Percentiles rank a stretch among this genome's conserved stretches.
Evolutionary conservation across 768 basidiomycete species (phyloP).

Genomic region (Daedalea quercina): DNA sequence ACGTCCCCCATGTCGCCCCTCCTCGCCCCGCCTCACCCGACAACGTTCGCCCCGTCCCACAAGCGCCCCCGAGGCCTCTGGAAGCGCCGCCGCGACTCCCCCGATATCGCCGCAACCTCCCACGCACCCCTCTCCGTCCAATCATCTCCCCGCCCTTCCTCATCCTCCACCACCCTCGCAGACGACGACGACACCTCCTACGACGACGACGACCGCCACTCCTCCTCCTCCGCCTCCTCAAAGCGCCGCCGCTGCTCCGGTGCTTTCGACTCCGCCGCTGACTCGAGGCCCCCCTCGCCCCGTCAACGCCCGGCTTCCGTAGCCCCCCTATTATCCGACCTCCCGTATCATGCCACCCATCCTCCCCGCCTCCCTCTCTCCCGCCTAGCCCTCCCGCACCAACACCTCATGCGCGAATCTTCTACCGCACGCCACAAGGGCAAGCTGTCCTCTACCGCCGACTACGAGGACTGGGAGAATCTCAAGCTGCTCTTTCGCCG

Average conservation of each 20-base stretch:
- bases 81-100: constrained; percentile 16
- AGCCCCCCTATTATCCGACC: constrained; percentile 5
- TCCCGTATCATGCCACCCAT: constrained; percentile 1
- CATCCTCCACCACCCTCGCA: constrained; percentile 4
- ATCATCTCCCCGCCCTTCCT: neutral
- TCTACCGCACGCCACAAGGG: constrained; percentile 5
- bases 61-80: constrained; percentile 24
- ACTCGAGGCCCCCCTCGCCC: constrained; percentile 3
- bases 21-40: neutral
- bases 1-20: neutral
- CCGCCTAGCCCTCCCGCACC: neutral
- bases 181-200: constrained; percentile 13
- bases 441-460: constrained; percentile 11
- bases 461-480: constrained; percentile 56
- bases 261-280: constrained; percentile 11
- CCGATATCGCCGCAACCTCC: constrained; percentile 1
- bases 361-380: neutral
- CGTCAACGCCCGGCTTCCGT: neutral
- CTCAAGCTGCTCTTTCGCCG: constrained; percentile 56
- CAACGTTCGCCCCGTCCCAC: constrained; percentile 5
- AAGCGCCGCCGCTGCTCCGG: constrained; percentile 21
- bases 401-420: constrained; percentile 1
- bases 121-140: neutral
- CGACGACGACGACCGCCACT: constrained; percentile 16
- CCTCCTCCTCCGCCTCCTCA: constrained; percentile 12